Evolutionary conservation across 2,329 filamentous ascomycete species (phyloP), one percentile per base, ranked within the genome.

Genomic region (Nemania diffusa): DNA sequence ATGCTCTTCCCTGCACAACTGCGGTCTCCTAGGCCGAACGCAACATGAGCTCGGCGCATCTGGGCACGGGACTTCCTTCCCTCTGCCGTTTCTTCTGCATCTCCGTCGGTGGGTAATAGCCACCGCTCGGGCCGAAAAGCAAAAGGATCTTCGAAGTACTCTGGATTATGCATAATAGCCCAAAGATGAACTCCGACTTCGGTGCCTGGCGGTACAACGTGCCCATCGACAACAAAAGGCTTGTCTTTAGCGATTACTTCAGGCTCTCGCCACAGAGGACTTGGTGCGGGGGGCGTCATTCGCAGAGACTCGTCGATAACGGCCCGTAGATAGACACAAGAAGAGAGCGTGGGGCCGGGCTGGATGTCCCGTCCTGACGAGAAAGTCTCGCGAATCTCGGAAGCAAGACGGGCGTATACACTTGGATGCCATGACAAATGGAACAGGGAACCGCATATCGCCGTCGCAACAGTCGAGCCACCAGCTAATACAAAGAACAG

Each of bases 301-400:
- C 57, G 63, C 9, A 65, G 13, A n/a, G 63, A 20, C n/a, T 65
- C 63, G 6, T 61, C 62, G 32, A 72, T 66, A 26, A 64, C 62
- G 22, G 70, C 69, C 6, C 70, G 64, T 3, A 69, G 44, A 40
- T 65, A 71, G 8, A 11, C 55, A 44, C 70, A 72, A 0, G 62
- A 57, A 9, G 53, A 24, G 4, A 72, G 62, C 9, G 34, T 40
- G 8, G 55, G 22, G 2, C 67, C 70, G 5, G 24, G 27, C 20
- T 46, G 27, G 11, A 72, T 69, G 2, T 64, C 67, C 2, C 40
- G 9, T 7, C 22, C 55, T 7, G 53, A 62, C 13, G 61, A 34
- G 51, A 72, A 69, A 3, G 51, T 66, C 22, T 6, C 13, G 7
- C 67, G 69, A 2, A 72, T 60, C 40, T 72, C 66, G 5, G 34